These are phyloP conservation scores for Phaeosphaeriaceae sp. DNA, from an alignment of 2,329 filamentous ascomycete species.

Conservation along the genomic window DNA sequence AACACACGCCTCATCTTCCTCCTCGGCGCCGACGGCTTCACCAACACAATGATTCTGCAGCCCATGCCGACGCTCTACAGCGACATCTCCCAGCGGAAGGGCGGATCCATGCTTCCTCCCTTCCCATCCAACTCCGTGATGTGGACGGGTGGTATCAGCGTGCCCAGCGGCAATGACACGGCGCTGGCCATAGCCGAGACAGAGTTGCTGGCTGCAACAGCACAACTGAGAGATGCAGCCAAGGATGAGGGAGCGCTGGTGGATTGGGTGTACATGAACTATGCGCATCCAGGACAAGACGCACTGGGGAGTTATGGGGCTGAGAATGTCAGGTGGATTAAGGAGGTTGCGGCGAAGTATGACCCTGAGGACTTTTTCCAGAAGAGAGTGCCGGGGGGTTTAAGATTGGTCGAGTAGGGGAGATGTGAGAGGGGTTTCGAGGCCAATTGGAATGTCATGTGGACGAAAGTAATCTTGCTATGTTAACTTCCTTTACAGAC, in stretches of 20 bases:
- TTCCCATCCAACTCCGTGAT: background rate
- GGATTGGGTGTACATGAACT: background rate
- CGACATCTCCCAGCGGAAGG: background rate
- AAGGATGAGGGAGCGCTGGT: background rate
- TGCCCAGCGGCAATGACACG: background rate
- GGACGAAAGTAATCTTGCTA: background rate
- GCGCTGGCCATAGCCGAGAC: background rate
- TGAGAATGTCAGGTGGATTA: background rate
- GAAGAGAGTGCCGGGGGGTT: background rate
- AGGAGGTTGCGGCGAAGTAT: background rate
- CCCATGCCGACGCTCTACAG: background rate
- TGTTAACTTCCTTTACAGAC: background rate
- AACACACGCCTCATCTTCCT: background rate
- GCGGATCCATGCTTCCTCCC: background rate
- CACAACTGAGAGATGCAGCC: background rate
- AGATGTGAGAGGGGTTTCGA: background rate
- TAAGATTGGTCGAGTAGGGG: background rate
- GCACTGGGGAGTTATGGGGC: background rate
- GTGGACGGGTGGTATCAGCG: background rate
- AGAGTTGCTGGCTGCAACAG: background rate
- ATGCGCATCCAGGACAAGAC: background rate
- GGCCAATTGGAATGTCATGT: background rate
- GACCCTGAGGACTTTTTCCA: background rate
- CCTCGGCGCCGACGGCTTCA: background rate
- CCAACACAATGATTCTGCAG: background rate